A percentile compares a stretch with the other conserved stretches of the same genome.
These are phyloP conservation scores for Phytophthora citrophthora DNA, from an alignment of 352 stramenopile genomes.

Conservation along the genomic window DNA sequence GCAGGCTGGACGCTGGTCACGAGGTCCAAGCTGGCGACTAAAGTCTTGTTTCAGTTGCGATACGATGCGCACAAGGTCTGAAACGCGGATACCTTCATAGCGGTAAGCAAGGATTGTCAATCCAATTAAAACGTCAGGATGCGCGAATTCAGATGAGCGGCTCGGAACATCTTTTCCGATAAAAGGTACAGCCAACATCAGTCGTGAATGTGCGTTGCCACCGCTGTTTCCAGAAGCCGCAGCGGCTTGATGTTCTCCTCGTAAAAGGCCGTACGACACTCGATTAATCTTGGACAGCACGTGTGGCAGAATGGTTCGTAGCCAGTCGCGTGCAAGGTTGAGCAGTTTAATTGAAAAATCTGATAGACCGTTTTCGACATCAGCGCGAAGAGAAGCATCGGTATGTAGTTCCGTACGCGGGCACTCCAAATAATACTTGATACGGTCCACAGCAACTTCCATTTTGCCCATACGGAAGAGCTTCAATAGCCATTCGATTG, in stretches of 20 bases:
- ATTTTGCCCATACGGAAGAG: conserved; percentile 95
- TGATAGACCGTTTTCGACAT: conserved; percentile 76
- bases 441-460: conserved; percentile 80
- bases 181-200: conserved; percentile 98
- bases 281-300: conserved; percentile 99
- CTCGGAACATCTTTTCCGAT: conserved; percentile 99
- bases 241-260: conserved; percentile 65
- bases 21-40: conserved; percentile 82
- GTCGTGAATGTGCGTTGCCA: conserved; percentile 95
- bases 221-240: conserved; percentile 53
- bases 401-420: conserved; percentile 65
- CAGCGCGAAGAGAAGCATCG: conserved; percentile 75
- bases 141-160: conserved; percentile 98
- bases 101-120: conserved; percentile 92
- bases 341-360: conserved; percentile 97
- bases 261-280: conserved; percentile 97
- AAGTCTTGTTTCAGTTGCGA: conserved; percentile 90
- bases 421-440: conserved; percentile 78
- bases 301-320: conserved; percentile 98
- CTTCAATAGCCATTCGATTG: conserved; percentile 83
- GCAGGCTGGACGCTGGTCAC: conserved; percentile 78
- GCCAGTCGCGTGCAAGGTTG: conserved; percentile 97
- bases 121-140: conserved; percentile 97
- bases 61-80: conserved; percentile 87
- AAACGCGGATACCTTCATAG: conserved; percentile 89